Evolutionary conservation across 2,329 filamentous ascomycete species (phyloP), one percentile per base, ranked within the genome.

Genomic region (Fusarium pseudoanthophilum): DNA sequence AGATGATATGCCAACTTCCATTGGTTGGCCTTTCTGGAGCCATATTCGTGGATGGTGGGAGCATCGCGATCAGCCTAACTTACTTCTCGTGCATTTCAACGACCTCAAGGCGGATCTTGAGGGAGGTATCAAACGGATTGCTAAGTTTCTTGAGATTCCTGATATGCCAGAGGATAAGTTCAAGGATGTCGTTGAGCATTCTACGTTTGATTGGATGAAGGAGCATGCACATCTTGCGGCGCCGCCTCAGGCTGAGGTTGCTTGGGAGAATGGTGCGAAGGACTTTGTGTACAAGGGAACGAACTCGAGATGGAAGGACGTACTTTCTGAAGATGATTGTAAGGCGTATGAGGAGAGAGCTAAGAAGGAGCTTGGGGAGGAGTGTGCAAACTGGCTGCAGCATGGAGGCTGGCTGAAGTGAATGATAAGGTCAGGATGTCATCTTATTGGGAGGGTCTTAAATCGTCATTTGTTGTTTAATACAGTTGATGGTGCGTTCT

Each of bases 201-300:
- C 24, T n/a, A 69, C 66, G 0, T 69, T 69, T n/a, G 57, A 55
- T 5, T 69, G 66, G 66, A 69, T 69, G 66, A 69, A 69, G 28
- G 49, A 63, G 7, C 58, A 69, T 46, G 66, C 64, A 0, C 6
- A 28, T 0, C 7, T 69, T 0, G 37, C 43, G 3, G 32, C 64
- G 1, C 66, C 64, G 2, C 66, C 64, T 28, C 42, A 64, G 4
- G 26, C 64, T 7, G 49, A 63, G 9, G 5, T 69, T 2, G 66
- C 66, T 5, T 69, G 66, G 66, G 37, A 13, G 7, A 57, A 69
- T 13, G 66, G 66, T 0, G 66, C 66, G 0, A 49, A 52, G 28
- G 49, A 69, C 16, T 69, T 69, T 45, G 46, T 69, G 0, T 11
- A 69, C 32, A 69, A 69, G 26, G 66, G 66, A 1, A 63, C 64